Evolutionary conservation across 163 green algal genomes (phyloP).

Genomic region (Scenedesmus sp.): DNA sequence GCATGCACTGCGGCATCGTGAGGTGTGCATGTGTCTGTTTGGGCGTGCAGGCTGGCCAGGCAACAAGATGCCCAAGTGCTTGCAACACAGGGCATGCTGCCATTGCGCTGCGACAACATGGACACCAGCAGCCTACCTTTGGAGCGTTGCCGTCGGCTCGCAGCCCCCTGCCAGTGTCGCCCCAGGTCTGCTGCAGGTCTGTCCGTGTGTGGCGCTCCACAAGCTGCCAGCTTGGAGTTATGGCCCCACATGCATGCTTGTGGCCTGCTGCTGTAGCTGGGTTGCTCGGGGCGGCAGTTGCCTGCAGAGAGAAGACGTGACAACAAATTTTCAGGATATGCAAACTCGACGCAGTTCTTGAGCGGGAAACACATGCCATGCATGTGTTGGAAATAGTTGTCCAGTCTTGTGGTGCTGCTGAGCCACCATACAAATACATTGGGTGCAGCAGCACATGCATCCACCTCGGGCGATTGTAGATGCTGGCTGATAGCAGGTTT

Average conservation of each 20-base stretch:
- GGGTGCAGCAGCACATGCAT: background rate
- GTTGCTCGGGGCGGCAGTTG: background rate
- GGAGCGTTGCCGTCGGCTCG: background rate
- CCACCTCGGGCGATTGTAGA: background rate
- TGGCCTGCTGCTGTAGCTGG: background rate
- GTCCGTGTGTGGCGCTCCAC: constrained; percentile 56
- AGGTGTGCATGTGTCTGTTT: no score
- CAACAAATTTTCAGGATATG: background rate
- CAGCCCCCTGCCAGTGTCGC: constrained; percentile 52
- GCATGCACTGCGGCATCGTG: background rate
- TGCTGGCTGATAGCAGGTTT: background rate
- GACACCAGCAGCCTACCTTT: constrained; percentile 2
- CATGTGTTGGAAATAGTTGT: background rate
- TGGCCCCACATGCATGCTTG: background rate
- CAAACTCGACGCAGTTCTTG: background rate
- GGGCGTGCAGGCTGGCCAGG: background rate
- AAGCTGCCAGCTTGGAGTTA: constrained; percentile 66
- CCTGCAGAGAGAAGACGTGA: background rate
- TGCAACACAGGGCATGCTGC: no score
- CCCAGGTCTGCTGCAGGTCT: constrained; percentile 69
- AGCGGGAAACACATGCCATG: background rate
- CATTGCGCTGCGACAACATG: no score
- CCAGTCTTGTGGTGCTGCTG: background rate
- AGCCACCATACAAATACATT: background rate
- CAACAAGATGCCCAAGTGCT: no score